A percentile compares a stretch with the other conserved stretches of the same genome.
Evolutionary conservation across 1,284 basidiomycete genomes (phyloP).

Genomic region (Ceratobasidium sp.): DNA sequence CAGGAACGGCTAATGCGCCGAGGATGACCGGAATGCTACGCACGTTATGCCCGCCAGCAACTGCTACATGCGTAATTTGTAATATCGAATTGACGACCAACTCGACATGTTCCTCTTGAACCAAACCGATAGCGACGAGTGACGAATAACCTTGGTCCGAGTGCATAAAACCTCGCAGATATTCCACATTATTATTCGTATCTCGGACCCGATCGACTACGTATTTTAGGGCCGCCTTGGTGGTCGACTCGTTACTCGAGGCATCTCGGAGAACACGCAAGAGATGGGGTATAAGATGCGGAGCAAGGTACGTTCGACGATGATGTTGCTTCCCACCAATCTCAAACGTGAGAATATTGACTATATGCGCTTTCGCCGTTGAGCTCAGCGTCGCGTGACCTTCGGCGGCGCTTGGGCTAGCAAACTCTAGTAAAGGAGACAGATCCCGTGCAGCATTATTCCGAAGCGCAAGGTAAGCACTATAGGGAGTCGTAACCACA

Average conservation of each 20-base stretch:
- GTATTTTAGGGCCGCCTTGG: constrained; percentile 23
- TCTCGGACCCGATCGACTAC: constrained; percentile 31
- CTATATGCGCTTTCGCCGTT: constrained; percentile 36
- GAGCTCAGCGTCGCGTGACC: not conserved
- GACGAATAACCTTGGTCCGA: constrained; percentile 36
- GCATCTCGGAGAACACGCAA: constrained; percentile 10
- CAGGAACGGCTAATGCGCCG: not conserved
- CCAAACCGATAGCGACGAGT: constrained; percentile 13
- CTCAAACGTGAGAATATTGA: constrained; percentile 34
- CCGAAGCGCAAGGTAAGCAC: constrained; percentile 31
- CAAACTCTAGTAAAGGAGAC: constrained; percentile 13
- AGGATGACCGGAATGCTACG: not conserved
- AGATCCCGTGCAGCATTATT: constrained; percentile 1
- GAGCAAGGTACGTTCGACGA: not conserved
- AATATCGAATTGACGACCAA: constrained; percentile 20
- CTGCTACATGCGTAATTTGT: constrained; percentile 28
- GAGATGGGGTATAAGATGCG: constrained; percentile 10
- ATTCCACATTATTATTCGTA: not conserved
- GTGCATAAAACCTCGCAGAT: constrained; percentile 22
- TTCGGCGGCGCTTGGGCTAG: not conserved
- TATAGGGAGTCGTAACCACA: constrained; percentile 7
- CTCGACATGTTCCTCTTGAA: constrained; percentile 24
- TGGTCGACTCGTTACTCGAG: not conserved
- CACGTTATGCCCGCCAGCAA: not conserved
- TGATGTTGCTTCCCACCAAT: constrained; percentile 10